A percentile compares a stretch with the other conserved stretches of the same genome.
Conservation (phyloP, 345 rosid genomes). For the Murraya paniculata region DNA sequence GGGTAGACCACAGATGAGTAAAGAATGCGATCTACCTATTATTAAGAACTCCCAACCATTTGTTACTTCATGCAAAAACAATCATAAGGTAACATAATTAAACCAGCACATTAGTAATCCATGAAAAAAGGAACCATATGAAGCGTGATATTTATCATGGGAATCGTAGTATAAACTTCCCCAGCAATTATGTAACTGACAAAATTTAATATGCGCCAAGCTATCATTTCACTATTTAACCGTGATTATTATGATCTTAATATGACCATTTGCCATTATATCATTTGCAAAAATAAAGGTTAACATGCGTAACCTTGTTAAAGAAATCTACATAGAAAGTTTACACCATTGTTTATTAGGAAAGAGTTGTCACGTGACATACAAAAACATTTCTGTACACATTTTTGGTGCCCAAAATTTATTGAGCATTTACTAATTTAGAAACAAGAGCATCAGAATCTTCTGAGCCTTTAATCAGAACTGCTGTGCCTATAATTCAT, state of each 20-base stretch:
- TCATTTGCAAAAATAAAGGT: not conserved
- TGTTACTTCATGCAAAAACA: not conserved
- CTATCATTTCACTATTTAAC: not conserved
- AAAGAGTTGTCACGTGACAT: not conserved
- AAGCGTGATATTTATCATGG: not conserved
- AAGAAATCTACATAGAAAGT: not conserved
- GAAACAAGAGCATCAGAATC: not conserved
- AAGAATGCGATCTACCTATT: conserved; percentile 90
- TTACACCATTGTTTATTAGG: not conserved
- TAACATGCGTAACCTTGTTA: not conserved
- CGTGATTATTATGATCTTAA: not conserved
- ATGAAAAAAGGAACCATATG: not conserved
- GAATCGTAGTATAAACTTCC: not conserved
- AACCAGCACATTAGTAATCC: not conserved
- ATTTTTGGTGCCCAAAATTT: not conserved
- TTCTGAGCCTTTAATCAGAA: not conserved
- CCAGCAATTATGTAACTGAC: no score
- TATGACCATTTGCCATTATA: not conserved
- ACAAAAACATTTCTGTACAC: not conserved
- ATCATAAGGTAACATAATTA: not conserved
- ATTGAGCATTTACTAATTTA: not conserved
- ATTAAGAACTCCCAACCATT: conserved; percentile 7
- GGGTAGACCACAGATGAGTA: conserved; percentile 99
- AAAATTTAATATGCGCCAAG: not conserved
- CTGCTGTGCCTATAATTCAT: not conserved